Conservation (phyloP, 1,284 basidiomycete species). For the Apiotrichum sp. region DNA sequence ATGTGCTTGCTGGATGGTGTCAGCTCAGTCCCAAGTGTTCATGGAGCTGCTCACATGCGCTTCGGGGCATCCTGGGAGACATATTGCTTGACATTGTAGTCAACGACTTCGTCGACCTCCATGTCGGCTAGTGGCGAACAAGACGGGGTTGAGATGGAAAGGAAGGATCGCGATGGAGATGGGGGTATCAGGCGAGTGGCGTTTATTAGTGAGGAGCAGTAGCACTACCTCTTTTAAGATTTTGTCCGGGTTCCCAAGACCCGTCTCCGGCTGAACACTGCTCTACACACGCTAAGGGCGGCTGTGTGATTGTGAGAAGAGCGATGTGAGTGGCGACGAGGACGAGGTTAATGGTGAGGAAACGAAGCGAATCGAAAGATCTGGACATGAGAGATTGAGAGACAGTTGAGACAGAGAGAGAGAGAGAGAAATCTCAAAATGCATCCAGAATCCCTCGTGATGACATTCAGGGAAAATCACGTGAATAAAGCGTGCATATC, state of each 20-base stretch:
- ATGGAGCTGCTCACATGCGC: conserved; percentile 65
- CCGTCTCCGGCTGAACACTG: no score
- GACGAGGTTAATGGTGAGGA: no score
- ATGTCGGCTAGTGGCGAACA: conserved; percentile 1
- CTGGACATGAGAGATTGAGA: no score
- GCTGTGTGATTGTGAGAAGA: not conserved
- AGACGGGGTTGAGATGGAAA: not conserved
- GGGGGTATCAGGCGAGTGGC: not conserved
- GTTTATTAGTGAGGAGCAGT: not conserved
- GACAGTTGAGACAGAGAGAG: no score
- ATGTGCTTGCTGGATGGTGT: conserved; percentile 67
- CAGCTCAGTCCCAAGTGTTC: not conserved
- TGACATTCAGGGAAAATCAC: no score
- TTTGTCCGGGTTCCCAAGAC: no score
- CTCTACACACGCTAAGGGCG: no score
- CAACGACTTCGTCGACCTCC: conserved; percentile 19
- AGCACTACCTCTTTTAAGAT: not conserved
- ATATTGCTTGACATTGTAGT: conserved; percentile 60
- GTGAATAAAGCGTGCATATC: no score
- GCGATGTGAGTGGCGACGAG: not conserved
- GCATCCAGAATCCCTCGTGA: no score
- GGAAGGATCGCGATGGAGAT: not conserved
- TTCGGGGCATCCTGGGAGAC: conserved; percentile 83
- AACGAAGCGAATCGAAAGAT: no score
- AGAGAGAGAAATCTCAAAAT: not conserved